A percentile compares a stretch with the other conserved stretches of the same genome.
Evolutionary conservation across 2,329 filamentous ascomycete genomes (phyloP).

Genomic region (Aspergillus ruber): DNA sequence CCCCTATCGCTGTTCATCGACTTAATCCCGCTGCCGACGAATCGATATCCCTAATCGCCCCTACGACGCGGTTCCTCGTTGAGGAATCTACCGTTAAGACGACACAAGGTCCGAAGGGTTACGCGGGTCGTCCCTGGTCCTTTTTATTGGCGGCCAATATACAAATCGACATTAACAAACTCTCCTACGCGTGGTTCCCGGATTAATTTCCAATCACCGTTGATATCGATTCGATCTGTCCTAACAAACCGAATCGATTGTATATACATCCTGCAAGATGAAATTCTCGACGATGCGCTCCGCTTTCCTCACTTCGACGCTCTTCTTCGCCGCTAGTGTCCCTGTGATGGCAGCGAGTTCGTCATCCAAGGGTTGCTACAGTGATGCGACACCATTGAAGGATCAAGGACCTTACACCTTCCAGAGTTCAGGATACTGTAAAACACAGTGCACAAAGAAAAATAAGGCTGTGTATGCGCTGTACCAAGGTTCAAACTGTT

Average conservation of each 20-base stretch:
- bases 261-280: slow-evolving; percentile 13
- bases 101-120: slow-evolving; percentile 20
- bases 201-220: not conserved
- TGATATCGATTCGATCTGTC: not conserved
- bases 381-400: slow-evolving; percentile 39
- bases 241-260: not conserved
- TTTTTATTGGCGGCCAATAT: not conserved
- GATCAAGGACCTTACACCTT: slow-evolving; percentile 46
- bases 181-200: not conserved
- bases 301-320: slow-evolving; percentile 17
- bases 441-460: slow-evolving; percentile 42
- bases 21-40: not conserved
- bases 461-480: slow-evolving; percentile 57
- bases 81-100: not conserved
- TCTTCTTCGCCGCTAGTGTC: slow-evolving; percentile 19
- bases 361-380: slow-evolving; percentile 46
- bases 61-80: not conserved
- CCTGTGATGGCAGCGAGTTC: slow-evolving; percentile 12
- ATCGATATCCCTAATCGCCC: not conserved
- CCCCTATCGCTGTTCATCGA: not conserved
- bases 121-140: slow-evolving; percentile 33
- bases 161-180: not conserved
- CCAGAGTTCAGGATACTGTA: slow-evolving; percentile 52
- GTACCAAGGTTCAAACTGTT: slow-evolving; percentile 58
- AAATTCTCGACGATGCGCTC: slow-evolving; percentile 22